These are phyloP conservation scores for Vairimorpha ceranae DNA, from an alignment of 371 early-diverging fungal species.

Conservation along the genomic window DNA sequence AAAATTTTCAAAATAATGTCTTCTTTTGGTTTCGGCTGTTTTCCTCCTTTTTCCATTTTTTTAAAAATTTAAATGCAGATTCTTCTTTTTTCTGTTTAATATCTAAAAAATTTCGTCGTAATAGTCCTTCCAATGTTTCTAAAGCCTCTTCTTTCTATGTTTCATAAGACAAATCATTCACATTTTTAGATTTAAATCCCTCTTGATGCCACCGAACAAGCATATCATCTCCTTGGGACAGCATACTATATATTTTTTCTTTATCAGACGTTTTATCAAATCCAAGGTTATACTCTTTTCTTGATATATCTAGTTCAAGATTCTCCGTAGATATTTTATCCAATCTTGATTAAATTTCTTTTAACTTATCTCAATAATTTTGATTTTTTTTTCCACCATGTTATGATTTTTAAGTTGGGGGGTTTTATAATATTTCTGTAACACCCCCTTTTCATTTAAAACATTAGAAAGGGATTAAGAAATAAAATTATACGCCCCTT, in stretches of 20 bases:
- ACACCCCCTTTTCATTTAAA: no score
- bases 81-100: neutral
- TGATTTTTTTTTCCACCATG: neutral
- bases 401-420: neutral
- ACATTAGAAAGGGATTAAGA: no score
- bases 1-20: neutral
- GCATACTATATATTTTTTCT: neutral
- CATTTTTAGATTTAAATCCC: neutral
- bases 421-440: no score
- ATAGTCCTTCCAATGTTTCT: neutral
- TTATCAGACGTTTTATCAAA: neutral
- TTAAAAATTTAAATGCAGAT: neutral
- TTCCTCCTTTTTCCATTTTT: neutral
- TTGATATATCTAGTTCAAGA: neutral
- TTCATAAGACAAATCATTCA: neutral
- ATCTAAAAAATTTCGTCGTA: neutral
- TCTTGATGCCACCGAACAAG: neutral
- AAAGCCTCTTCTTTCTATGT: neutral
- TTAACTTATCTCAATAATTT: neutral
- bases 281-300: neutral
- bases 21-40: neutral
- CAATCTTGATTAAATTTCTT: neutral
- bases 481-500: no score
- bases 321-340: neutral
- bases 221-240: neutral